phyloP scores from a whole-genome alignment of 441 rosid species.

The Lagerstroemia fauriei region DNA sequence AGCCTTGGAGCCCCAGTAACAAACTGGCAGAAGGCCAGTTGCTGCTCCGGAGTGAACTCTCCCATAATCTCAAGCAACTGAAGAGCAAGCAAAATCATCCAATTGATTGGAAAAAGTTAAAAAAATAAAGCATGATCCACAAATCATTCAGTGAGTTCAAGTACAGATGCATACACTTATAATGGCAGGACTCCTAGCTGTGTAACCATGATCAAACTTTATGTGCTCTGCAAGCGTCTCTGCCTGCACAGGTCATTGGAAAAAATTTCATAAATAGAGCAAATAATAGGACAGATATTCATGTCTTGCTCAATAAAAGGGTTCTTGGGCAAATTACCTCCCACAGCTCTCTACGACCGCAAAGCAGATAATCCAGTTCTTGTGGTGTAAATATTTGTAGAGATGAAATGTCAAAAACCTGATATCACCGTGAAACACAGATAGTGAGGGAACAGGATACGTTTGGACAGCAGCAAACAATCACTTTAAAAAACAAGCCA shows the following conservation, averaged over 20 bases:
- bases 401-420: conserved; percentile 95
- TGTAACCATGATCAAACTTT: conserved; percentile 98
- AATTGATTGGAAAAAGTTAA: not conserved
- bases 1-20: conserved; percentile 99
- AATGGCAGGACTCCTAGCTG: conserved; percentile 91
- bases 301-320: not conserved
- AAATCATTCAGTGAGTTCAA: not conserved
- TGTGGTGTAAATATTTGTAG: conserved; percentile 88
- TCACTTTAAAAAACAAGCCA: not conserved
- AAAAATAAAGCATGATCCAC: not conserved
- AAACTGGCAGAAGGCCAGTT: conserved; percentile 95
- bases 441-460: not conserved
- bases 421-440: conserved; percentile 12
- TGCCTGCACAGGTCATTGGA: conserved; percentile 46
- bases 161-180: conserved; percentile 53
- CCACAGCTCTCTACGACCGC: conserved; percentile 99
- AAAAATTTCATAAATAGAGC: conserved; percentile 13
- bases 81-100: not conserved
- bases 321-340: conserved; percentile 54
- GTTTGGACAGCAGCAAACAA: not conserved
- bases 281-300: conserved; percentile 11
- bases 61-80: conserved; percentile 98
- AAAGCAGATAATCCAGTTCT: conserved; percentile 89
- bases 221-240: conserved; percentile 90
- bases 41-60: conserved; percentile 92